Evolutionary conservation across 768 basidiomycete genomes (phyloP).

Genomic region (Cyclocybe aegerita): DNA sequence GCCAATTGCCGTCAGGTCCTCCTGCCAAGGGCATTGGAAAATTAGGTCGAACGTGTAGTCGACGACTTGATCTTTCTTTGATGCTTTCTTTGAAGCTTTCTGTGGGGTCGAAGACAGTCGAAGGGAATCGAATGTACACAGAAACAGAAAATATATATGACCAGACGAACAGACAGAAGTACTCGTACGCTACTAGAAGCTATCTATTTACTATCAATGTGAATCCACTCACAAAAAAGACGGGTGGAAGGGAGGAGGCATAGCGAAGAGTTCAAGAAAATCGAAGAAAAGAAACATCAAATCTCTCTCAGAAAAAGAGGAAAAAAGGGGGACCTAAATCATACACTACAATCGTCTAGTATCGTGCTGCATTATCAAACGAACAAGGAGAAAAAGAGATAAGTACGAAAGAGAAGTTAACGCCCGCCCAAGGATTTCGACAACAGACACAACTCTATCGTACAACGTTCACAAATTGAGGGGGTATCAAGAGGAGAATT

Average conservation of each 20-base stretch:
- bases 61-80: background rate
- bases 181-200: background rate
- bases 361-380: conserved; percentile 22
- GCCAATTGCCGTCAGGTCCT: too few relatives aligned
- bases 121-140: conserved; percentile 7
- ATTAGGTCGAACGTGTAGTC: too few relatives aligned
- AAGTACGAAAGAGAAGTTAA: conserved; percentile 8
- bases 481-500: conserved; percentile 1
- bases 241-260: too few relatives aligned
- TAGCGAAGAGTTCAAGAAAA: too few relatives aligned
- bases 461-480: background rate
- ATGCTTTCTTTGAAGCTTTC: background rate
- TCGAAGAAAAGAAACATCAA: conserved; percentile 12
- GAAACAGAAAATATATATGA: conserved; percentile 20
- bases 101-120: too few relatives aligned
- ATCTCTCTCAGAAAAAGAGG: conserved; percentile 12
- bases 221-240: too few relatives aligned
- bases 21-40: too few relatives aligned
- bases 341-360: conserved; percentile 17
- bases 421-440: conserved; percentile 1
- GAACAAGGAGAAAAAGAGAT: conserved; percentile 6
- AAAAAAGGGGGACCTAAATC: conserved; percentile 20
- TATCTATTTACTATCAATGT: background rate
- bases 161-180: background rate
- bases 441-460: conserved; percentile 7